Evolutionary conservation across 2,329 filamentous ascomycete species (phyloP).

Genomic region (Diaporthe australafricana): DNA sequence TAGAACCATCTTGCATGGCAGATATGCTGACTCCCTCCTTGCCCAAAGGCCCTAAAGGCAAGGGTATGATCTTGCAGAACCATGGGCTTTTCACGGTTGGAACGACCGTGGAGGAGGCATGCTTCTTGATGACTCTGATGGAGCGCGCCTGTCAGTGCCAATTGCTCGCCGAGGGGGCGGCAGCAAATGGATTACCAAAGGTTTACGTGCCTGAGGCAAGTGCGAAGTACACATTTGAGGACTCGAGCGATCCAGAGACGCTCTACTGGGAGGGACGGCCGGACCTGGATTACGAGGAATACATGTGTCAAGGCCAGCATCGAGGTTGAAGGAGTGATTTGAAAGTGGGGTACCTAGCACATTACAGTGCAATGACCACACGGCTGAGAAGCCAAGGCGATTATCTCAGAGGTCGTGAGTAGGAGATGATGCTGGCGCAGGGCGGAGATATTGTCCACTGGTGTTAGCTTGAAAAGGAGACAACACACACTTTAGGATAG

Average conservation of each 20-base stretch:
- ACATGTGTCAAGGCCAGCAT: not conserved
- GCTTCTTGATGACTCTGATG: slow-evolving; percentile 67
- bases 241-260: not conserved
- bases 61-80: slow-evolving; percentile 65
- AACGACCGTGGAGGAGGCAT: slow-evolving; percentile 74
- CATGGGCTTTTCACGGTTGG: slow-evolving; percentile 75
- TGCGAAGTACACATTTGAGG: not conserved
- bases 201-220: not conserved
- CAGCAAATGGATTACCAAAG: not conserved
- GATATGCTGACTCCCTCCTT: slow-evolving; percentile 49
- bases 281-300: not conserved
- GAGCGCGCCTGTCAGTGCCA: slow-evolving; percentile 24
- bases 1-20: not conserved
- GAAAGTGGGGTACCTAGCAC: too few species aligned
- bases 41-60: not conserved
- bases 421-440: too few species aligned
- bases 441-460: too few species aligned
- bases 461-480: too few species aligned
- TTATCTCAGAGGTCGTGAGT: too few species aligned
- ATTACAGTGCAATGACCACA: too few species aligned
- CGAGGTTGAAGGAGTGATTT: not conserved
- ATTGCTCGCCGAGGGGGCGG: slow-evolving; percentile 1
- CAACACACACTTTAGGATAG: too few species aligned
- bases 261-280: not conserved
- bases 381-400: too few species aligned